Evolutionary conservation across 2,329 filamentous ascomycete species (phyloP), one percentile per base, ranked within the genome.

Genomic region (Colletotrichum sp.): DNA sequence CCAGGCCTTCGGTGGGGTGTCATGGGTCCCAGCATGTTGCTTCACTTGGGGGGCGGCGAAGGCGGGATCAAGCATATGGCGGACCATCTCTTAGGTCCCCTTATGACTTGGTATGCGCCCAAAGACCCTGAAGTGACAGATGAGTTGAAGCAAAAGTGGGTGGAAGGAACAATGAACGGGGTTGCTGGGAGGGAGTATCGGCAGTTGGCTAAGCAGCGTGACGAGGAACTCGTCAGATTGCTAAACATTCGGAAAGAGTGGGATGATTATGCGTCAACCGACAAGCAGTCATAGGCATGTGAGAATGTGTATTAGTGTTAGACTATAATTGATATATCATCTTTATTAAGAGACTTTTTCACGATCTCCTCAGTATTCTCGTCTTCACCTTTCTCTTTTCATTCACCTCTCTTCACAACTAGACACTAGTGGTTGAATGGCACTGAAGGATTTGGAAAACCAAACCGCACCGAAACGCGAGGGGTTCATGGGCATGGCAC

Each of bases 1-100:
- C 77, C 77, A 7, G 79, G 79, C 1, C 75, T 74, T 3, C 75
- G 79, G 7, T 80, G 79, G 79, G 77, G 78, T 7, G 66, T 80
- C 10, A 73, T 77, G 24, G 78, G 78, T 3, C 78, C 78, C 3
- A 72, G 43, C 26, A 15, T 74, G 12, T 78, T 71, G 59, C 64
- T 68, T 28, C 75, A n/a, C 28, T 71, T 78, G n/a, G 79, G 79
- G 10, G 79, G 79, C 21, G 77, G 78, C 4, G 72, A 67, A 30
- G 77, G 78, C 6, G 78, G 79, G 1, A 77, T 80, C 32, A 72
- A 69, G 28, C 77, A 79, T 32, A 65, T 74, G 36, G 65, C 79
- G 5, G 71, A 79, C 32, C 78, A 77, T 55, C 55, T 79, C 1
- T 43, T 74, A 15, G 43, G 39, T 21, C 71, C 71, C n/a, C 10